These are phyloP conservation scores for Arthrobotrys pseudoclavata DNA, from an alignment of 2,329 filamentous ascomycete species.

Conservation along the genomic window DNA sequence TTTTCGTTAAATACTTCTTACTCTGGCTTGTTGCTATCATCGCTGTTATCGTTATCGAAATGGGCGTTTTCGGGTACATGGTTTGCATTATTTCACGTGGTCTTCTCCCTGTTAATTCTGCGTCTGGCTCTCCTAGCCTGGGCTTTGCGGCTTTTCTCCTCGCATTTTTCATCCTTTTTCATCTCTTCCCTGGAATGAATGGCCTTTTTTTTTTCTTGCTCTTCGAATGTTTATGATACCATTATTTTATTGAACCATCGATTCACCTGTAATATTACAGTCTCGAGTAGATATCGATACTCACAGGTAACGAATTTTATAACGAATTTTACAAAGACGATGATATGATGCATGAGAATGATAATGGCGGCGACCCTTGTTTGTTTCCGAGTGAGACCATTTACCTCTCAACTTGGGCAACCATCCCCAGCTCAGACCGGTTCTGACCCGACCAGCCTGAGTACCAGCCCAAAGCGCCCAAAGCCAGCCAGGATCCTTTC, in stretches of 20 bases:
- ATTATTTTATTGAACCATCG: conserved; percentile 1
- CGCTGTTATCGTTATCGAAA: conserved; percentile 12
- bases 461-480: conserved; percentile 10
- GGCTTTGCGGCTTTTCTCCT: not conserved
- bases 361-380: not conserved
- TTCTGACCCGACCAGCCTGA: not conserved
- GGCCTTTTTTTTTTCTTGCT: not conserved
- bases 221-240: conserved; percentile 45
- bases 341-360: not conserved
- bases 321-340: not conserved
- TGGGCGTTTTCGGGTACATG: conserved; percentile 50
- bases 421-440: not conserved
- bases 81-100: conserved; percentile 26
- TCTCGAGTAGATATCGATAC: no score
- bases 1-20: conserved; percentile 7
- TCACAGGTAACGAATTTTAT: not conserved
- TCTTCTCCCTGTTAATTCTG: conserved; percentile 12
- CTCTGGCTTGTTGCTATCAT: not conserved
- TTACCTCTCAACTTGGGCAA: not conserved
- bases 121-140: not conserved
- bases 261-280: conserved; percentile 3
- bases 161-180: not conserved
- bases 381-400: conserved; percentile 50
- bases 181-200: conserved; percentile 6
- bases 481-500: conserved; percentile 13